Evolutionary conservation across 441 rosid species (phyloP).

Genomic region (Rhodomyrtus psidioides): DNA sequence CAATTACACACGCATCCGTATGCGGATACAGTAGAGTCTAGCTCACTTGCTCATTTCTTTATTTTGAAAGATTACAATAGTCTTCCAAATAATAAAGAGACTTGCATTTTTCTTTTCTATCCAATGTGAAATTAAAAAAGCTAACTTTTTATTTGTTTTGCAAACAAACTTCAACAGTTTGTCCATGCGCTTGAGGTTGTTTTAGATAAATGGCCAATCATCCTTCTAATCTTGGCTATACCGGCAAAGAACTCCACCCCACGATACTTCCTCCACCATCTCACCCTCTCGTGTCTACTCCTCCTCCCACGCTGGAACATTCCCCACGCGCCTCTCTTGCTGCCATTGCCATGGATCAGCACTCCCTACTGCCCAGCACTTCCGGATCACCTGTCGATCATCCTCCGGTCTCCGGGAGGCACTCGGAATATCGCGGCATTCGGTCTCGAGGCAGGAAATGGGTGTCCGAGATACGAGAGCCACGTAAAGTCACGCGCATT

Average conservation of each 20-base stretch:
- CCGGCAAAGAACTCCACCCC: neutral
- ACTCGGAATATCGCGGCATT: neutral
- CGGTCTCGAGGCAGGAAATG: neutral
- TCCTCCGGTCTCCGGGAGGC: neutral
- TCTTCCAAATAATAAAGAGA: too few relatives aligned
- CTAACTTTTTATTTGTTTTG: too few relatives aligned
- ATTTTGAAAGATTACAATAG: too few relatives aligned
- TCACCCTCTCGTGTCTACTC: neutral
- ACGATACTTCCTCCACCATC: neutral
- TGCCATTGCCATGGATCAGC: neutral
- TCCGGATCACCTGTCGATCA: neutral
- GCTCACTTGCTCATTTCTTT: too few relatives aligned
- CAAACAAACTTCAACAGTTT: too few relatives aligned
- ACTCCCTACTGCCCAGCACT: neutral
- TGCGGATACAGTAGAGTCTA: too few relatives aligned
- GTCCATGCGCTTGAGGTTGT: neutral
- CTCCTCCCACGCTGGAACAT: neutral
- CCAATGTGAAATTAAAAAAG: too few relatives aligned
- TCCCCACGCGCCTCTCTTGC: neutral
- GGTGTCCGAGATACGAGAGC: slow-evolving; percentile 3
- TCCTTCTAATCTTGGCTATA: neutral
- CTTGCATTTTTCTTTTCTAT: too few relatives aligned
- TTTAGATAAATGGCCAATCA: neutral
- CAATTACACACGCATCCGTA: too few relatives aligned
- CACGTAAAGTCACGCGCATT: neutral